phyloP scores from a whole-genome alignment of 805 yeast genomes.

The Clavispora santaluciae region DNA sequence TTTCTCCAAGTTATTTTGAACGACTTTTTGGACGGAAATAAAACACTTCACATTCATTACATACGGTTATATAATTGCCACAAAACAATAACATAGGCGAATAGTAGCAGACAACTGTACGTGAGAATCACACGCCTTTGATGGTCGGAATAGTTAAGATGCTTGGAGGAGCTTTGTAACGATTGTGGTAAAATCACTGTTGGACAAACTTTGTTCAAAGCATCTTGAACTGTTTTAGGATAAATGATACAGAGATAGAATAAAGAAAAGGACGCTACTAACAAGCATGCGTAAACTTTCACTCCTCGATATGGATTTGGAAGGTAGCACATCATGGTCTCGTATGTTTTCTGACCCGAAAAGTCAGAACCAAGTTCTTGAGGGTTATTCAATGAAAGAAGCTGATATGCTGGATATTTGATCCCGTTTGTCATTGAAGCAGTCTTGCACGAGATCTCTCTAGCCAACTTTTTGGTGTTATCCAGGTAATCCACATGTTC shows the following conservation, averaged over 20 bases:
- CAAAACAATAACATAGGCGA: slow-evolving; percentile 1
- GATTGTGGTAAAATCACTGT: not conserved
- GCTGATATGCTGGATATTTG: slow-evolving; percentile 76
- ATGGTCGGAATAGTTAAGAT: not conserved
- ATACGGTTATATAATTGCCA: slow-evolving; percentile 6
- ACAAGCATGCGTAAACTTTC: slow-evolving; percentile 11
- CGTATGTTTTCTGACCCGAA: slow-evolving; percentile 16
- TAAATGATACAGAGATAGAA: slow-evolving; percentile 7
- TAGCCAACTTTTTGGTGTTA: slow-evolving; percentile 31
- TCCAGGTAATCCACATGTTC: slow-evolving; percentile 41
- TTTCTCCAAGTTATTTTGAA: slow-evolving; percentile 49
- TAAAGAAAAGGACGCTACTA: slow-evolving; percentile 7
- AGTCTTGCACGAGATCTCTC: slow-evolving; percentile 85
- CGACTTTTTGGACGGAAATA: slow-evolving; percentile 37
- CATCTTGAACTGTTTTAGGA: not conserved
- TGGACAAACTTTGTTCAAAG: not conserved
- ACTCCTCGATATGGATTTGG: slow-evolving; percentile 46
- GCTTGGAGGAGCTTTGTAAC: not conserved
- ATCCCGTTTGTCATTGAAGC: slow-evolving; percentile 94
- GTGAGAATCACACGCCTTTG: not conserved
- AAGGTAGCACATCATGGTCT: slow-evolving; percentile 50
- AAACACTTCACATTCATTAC: slow-evolving; percentile 1
- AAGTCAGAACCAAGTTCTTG: slow-evolving; percentile 10
- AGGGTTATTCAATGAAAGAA: slow-evolving; percentile 62
- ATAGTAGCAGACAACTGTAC: not conserved